Conservation (phyloP, 345 rosid genomes). For the Lepidium africanum region DNA sequence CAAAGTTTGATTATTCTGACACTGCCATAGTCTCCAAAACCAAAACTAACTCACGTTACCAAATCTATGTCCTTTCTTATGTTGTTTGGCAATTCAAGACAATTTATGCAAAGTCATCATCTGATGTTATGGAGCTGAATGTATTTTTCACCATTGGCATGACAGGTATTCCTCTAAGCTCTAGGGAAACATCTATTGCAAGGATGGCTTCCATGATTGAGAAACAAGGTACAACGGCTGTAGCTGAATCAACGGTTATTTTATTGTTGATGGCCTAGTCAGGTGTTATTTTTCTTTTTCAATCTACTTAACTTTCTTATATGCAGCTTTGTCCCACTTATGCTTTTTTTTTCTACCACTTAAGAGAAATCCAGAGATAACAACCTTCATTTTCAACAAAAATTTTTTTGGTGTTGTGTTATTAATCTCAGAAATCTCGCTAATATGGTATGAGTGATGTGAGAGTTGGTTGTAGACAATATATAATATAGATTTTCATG, state of each 20-base stretch:
- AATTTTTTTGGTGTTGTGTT: not conserved
- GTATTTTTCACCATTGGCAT: constrained; percentile 79
- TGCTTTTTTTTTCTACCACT: not conserved
- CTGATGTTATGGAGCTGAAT: constrained; percentile 65
- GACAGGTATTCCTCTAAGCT: constrained; percentile 78
- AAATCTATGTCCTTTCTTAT: too few species aligned
- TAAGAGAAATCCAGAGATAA: not conserved
- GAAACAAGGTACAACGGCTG: constrained; percentile 88
- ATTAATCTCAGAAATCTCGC: not conserved
- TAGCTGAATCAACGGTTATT: constrained; percentile 75
- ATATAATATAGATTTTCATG: not conserved
- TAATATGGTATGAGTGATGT: not conserved
- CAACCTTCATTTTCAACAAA: not conserved
- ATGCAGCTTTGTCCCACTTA: not conserved
- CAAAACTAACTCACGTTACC: too few species aligned
- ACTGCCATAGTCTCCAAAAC: too few species aligned
- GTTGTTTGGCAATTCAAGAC: too few species aligned
- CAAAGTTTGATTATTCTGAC: too few species aligned
- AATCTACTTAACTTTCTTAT: not conserved
- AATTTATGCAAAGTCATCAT: constrained; percentile 50
- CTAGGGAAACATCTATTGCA: constrained; percentile 90
- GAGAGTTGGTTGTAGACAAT: not conserved
- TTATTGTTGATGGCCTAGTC: constrained; percentile 96
- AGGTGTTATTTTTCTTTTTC: not conserved
- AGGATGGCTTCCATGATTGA: constrained; percentile 98